A percentile compares a stretch with the other conserved stretches of the same genome.
Conservation (phyloP, 1,139 yeast species). For the Meyerozyma smithsonii region DNA sequence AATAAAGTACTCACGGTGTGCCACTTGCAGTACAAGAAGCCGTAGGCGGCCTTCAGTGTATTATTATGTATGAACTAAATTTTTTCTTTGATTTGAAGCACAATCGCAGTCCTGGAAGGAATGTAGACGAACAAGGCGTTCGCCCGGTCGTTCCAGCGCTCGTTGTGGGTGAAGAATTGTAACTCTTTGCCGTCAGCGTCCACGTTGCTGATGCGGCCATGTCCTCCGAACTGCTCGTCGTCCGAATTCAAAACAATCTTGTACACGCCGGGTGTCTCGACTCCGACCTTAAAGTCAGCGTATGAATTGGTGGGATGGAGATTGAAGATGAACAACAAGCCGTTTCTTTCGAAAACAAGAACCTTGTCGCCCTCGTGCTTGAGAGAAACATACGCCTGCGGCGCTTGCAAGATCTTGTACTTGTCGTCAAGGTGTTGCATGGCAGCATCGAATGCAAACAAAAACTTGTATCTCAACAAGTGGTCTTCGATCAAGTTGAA, state of each 20-base stretch:
- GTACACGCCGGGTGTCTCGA: conserved; percentile 74
- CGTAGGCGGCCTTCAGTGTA: background rate
- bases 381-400: conserved; percentile 82
- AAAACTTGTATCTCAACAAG: conserved; percentile 69
- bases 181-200: conserved; percentile 28
- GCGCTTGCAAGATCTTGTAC: conserved; percentile 68
- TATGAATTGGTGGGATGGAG: conserved; percentile 82
- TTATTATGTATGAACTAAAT: background rate
- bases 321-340: conserved; percentile 78
- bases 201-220: conserved; percentile 58
- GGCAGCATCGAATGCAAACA: conserved; percentile 75
- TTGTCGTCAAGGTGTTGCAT: conserved; percentile 73
- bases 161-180: conserved; percentile 63
- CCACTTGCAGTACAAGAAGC: conserved; percentile 14
- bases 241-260: conserved; percentile 75
- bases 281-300: conserved; percentile 86
- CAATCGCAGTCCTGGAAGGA: conserved; percentile 78
- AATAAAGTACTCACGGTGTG: conserved; percentile 23
- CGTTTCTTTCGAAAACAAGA: conserved; percentile 83
- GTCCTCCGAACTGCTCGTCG: conserved; percentile 72
- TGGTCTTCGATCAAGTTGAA: conserved; percentile 81
- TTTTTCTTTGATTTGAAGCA: conserved; percentile 36
- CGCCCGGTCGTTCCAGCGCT: conserved; percentile 73
- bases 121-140: conserved; percentile 79
- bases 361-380: conserved; percentile 88